These are phyloP conservation scores for Styphnolobium japonicum DNA, from an alignment of 306 rosid species.

Conservation along the genomic window DNA sequence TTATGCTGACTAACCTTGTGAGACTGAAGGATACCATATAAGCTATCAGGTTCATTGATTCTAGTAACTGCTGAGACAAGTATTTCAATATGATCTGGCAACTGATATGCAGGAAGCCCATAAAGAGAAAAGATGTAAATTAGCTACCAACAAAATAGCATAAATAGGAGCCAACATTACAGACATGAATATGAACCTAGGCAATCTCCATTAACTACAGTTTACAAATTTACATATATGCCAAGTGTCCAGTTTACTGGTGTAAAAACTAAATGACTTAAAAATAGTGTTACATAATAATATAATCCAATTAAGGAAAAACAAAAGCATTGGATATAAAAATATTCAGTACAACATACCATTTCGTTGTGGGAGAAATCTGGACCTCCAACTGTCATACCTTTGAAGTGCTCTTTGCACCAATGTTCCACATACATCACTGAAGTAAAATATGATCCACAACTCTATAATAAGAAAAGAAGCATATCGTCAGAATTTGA, in stretches of 20 bases:
- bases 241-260: neutral
- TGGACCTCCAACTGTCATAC: conserved; percentile 71
- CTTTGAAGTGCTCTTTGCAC: conserved; percentile 83
- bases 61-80: conserved; percentile 78
- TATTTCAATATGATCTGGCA: conserved; percentile 82
- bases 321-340: neutral
- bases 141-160: neutral
- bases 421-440: conserved; percentile 90
- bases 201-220: neutral
- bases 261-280: neutral
- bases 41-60: conserved; percentile 94
- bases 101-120: conserved; percentile 45
- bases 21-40: conserved; percentile 89
- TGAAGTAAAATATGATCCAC: conserved; percentile 85
- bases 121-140: neutral
- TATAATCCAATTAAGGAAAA: neutral
- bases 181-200: neutral
- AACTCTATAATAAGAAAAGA: conserved; percentile 41
- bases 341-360: conserved; percentile 40
- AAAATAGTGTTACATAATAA: conserved; percentile 1
- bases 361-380: conserved; percentile 80
- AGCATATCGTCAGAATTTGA: conserved; percentile 23
- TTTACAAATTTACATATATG: neutral
- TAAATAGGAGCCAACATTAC: neutral
- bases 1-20: conserved; percentile 65